These are phyloP conservation scores for Trametes coccinea DNA, from an alignment of 768 basidiomycete species.

Conservation along the genomic window DNA sequence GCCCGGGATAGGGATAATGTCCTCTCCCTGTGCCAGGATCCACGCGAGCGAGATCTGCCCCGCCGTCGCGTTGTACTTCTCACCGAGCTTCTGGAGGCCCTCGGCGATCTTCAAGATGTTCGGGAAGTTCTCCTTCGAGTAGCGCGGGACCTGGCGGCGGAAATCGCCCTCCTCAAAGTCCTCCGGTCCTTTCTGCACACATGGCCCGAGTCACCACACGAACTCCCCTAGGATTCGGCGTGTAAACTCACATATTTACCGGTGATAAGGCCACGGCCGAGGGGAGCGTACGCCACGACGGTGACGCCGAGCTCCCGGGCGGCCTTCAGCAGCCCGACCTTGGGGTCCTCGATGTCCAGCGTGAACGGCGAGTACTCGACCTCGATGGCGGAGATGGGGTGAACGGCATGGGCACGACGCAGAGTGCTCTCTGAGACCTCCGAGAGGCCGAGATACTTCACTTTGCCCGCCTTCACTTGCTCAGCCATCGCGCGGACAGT, in stretches of 20 bases:
- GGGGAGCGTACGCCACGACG: conserved; percentile 47
- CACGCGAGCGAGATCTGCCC: conserved; percentile 53
- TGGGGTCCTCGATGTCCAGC: conserved; percentile 38
- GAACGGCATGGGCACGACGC: conserved; percentile 40
- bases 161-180: conserved; percentile 44
- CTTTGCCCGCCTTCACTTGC: conserved; percentile 37
- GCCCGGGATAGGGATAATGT: conserved; percentile 50
- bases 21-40: conserved; percentile 47
- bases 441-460: conserved; percentile 38
- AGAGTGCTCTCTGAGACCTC: conserved; percentile 36
- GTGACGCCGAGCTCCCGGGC: conserved; percentile 43
- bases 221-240: neutral
- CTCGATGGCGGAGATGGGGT: conserved; percentile 39
- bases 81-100: conserved; percentile 36
- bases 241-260: conserved; percentile 40
- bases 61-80: conserved; percentile 41
- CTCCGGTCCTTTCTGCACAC: conserved; percentile 21
- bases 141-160: conserved; percentile 35
- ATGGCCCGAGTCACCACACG: neutral
- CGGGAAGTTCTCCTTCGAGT: conserved; percentile 46
- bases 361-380: conserved; percentile 40
- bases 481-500: conserved; percentile 31
- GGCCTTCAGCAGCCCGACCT: conserved; percentile 34
- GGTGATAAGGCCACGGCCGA: conserved; percentile 50
- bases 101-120: conserved; percentile 44